Evolutionary conservation across 352 stramenopile species (phyloP).

Genomic region (Globisporangium takayamanum): DNA sequence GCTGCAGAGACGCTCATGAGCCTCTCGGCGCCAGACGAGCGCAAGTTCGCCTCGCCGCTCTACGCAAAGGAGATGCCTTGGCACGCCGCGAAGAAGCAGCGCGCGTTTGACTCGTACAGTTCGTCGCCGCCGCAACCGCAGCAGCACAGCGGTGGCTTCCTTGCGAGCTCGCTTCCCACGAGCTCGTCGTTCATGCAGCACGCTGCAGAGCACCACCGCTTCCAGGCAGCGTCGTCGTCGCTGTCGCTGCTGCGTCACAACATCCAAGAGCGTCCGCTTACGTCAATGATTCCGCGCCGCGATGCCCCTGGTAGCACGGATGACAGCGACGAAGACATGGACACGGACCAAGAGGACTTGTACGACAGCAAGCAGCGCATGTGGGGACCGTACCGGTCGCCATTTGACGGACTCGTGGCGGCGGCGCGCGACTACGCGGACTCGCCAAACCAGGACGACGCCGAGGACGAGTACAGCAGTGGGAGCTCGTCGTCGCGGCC

Average conservation of each 20-base stretch:
- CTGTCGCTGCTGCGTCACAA: conserved; percentile 43
- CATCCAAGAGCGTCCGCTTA: conserved; percentile 60
- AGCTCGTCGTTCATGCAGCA: conserved; percentile 41
- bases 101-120: conserved; percentile 14
- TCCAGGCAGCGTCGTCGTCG: conserved; percentile 13
- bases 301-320: conserved; percentile 22
- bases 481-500: conserved; percentile 31
- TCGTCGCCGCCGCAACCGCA: background rate
- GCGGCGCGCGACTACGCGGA: conserved; percentile 32
- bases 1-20: conserved; percentile 77
- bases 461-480: conserved; percentile 26
- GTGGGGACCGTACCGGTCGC: conserved; percentile 46
- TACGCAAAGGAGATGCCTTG: conserved; percentile 50
- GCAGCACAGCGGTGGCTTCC: conserved; percentile 17
- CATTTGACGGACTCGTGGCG: conserved; percentile 64
- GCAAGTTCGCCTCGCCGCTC: conserved; percentile 51
- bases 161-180: conserved; percentile 47
- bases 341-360: conserved; percentile 55
- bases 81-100: conserved; percentile 26
- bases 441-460: conserved; percentile 36
- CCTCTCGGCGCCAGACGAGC: conserved; percentile 67
- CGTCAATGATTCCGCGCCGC: conserved; percentile 57
- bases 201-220: conserved; percentile 13
- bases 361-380: conserved; percentile 25
- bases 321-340: conserved; percentile 39